Evolutionary conservation across 495 filamentous ascomycete species (phyloP), one percentile per base, ranked within the genome.

Genomic region (Stereocaulon alpinum): DNA sequence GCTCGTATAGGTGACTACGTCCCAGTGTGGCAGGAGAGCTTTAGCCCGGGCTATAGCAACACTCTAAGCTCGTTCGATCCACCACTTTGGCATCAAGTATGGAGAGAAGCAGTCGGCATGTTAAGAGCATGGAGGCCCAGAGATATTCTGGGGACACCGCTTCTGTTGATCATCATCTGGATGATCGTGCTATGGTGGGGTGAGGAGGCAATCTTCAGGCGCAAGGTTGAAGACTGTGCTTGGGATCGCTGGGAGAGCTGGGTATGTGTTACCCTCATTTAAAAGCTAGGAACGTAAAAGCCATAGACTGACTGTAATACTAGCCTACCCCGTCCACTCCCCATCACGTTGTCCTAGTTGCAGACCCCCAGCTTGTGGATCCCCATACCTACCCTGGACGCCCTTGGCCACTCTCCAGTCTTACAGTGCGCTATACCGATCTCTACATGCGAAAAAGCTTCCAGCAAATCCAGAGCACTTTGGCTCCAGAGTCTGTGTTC

Each of bases 331-430:
- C 74, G 61, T 89, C 90, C 20, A 80, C 76, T 29, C 94, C 94
- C 2, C 90, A 97, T 71, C 89, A 86, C 68, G 76, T 96, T 57
- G 81, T 86, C 54, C 86, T 99, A 66, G 76, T 99, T 59, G 91
- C 94, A 42, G 94, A 99, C 68, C 94, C 94, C n/a, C 94, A 99
- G 69, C 78, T 99, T 40, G 89, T 96, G 65, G 94, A 99, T 72
- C 89, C 92, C 32, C 93, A 99, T 69, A 93, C 90, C 15, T 97
- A 99, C 69, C 88, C 93, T 18, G 93, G 86, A 50, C 86, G 94
- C 43, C 93, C 93, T 42, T 93, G 91, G 88, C 86, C 89, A 18
- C 73, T 97, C 6, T 87, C 83, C 22, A 79, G 85, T 2, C 69
- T 93, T 50, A 96, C 92, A 0, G 78, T 91, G 40, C 72, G 77